A percentile compares a stretch with the other conserved stretches of the same genome.
These are phyloP conservation scores for Spatholobus suberectus DNA, from an alignment of 306 rosid genomes.

Conservation along the genomic window DNA sequence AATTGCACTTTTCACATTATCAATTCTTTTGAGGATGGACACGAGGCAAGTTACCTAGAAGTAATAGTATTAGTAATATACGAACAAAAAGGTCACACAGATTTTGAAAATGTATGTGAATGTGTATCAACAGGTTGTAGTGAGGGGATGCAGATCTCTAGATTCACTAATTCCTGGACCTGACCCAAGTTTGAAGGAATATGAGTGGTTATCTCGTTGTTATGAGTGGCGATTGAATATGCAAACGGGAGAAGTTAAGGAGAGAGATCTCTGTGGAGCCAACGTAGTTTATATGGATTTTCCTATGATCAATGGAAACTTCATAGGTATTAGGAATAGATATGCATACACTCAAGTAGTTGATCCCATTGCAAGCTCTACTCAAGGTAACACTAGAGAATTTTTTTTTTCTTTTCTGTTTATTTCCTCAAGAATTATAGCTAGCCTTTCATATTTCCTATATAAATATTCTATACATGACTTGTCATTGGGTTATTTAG, in stretches of 20 bases:
- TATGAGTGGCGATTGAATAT: conserved; percentile 76
- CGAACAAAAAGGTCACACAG: not conserved
- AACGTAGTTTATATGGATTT: conserved; percentile 60
- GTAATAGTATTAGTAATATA: not conserved
- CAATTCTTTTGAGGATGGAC: conserved; percentile 68
- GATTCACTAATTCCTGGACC: conserved; percentile 68
- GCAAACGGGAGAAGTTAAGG: conserved; percentile 57
- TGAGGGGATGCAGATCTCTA: conserved; percentile 77
- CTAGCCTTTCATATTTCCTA: conserved; percentile 2
- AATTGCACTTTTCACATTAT: conserved; percentile 70
- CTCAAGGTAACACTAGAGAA: conserved; percentile 44
- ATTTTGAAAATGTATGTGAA: not conserved
- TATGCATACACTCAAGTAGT: conserved; percentile 67
- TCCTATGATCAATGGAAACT: conserved; percentile 63
- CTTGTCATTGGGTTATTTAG: conserved; percentile 36
- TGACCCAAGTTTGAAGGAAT: conserved; percentile 41
- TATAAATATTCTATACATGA: not conserved
- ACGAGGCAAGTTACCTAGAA: conserved; percentile 51
- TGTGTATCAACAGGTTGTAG: conserved; percentile 61
- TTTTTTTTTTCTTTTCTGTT: not conserved
- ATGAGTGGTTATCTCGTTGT: conserved; percentile 49
- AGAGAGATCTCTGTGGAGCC: conserved; percentile 51
- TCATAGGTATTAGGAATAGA: conserved; percentile 55
- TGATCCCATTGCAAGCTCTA: conserved; percentile 50
- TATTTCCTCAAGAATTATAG: not conserved